These are phyloP conservation scores for Neoboletus magnificus DNA, from an alignment of 768 basidiomycete genomes.

Conservation along the genomic window DNA sequence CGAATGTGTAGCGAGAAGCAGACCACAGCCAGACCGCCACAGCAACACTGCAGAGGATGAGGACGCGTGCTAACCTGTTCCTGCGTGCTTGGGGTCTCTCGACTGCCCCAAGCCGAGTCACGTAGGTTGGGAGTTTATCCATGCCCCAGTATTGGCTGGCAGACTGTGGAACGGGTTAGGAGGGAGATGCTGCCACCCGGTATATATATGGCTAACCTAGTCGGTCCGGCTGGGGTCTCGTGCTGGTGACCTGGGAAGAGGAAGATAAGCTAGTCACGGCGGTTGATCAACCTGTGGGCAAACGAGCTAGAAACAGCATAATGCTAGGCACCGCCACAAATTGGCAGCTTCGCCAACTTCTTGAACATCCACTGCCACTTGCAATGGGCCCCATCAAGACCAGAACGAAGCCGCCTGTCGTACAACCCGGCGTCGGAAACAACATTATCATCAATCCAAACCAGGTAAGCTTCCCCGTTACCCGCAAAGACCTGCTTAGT, in stretches of 20 bases:
- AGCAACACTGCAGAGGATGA: slow-evolving; percentile 18
- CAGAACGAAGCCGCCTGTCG: slow-evolving; percentile 47
- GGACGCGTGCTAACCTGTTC: slow-evolving; percentile 11
- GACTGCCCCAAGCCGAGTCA: neutral
- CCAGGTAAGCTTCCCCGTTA: slow-evolving; percentile 40
- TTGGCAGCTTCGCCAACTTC: neutral
- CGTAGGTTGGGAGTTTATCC: slow-evolving; percentile 29
- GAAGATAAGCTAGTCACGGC: neutral
- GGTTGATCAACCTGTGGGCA: neutral
- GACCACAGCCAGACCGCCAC: slow-evolving; percentile 19
- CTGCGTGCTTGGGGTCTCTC: slow-evolving; percentile 11
- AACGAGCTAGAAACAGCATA: neutral
- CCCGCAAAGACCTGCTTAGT: neutral
- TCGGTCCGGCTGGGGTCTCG: neutral
- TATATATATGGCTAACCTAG: neutral
- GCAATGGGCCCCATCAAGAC: slow-evolving; percentile 5
- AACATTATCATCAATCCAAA: slow-evolving; percentile 61
- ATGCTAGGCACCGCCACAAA: slow-evolving; percentile 10
- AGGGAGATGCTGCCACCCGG: neutral
- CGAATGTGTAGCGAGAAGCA: slow-evolving; percentile 12
- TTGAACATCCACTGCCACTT: neutral
- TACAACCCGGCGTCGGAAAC: slow-evolving; percentile 62
- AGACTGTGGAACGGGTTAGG: neutral
- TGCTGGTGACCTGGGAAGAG: neutral
- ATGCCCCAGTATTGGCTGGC: slow-evolving; percentile 10